Evolutionary conservation across 2,329 filamentous ascomycete species (phyloP).

Genomic region (Nigrospora sphaerica): DNA sequence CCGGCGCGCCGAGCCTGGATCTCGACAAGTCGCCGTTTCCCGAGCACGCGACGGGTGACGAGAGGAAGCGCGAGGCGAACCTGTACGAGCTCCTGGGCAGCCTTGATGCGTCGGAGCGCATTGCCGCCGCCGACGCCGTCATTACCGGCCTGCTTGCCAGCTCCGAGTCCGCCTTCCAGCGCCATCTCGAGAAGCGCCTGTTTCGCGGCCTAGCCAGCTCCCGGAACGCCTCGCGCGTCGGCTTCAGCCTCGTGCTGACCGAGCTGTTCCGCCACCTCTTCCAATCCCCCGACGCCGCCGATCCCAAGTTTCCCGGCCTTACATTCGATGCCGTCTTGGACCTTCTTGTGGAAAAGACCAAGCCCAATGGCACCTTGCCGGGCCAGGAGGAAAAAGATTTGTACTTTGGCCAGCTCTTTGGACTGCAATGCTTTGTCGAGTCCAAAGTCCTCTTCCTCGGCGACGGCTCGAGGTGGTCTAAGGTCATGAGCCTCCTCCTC

Average conservation of each 20-base stretch:
- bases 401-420: conserved; percentile 44
- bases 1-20: conserved; percentile 14
- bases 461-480: conserved; percentile 48
- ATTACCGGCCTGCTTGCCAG: conserved; percentile 46
- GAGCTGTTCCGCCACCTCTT: conserved; percentile 71
- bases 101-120: conserved; percentile 47
- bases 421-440: conserved; percentile 77
- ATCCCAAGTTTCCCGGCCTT: conserved; percentile 42
- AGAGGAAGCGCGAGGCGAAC: conserved; percentile 49
- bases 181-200: conserved; percentile 60
- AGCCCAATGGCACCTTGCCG: conserved; percentile 43
- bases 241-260: conserved; percentile 82
- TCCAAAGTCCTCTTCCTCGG: conserved; percentile 64
- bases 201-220: conserved; percentile 86
- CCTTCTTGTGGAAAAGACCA: conserved; percentile 48
- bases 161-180: conserved; percentile 45
- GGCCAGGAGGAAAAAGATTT: conserved; percentile 1
- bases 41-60: conserved; percentile 39
- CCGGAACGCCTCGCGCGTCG: conserved; percentile 78
- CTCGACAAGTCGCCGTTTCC: conserved; percentile 40
- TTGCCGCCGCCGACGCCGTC: conserved; percentile 52
- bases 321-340: conserved; percentile 49
- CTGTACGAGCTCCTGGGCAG: conserved; percentile 57
- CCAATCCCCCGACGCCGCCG: conserved; percentile 36
- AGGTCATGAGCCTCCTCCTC: conserved; percentile 66